Evolutionary conservation across 495 filamentous ascomycete species (phyloP), one percentile per base, ranked within the genome.

Genomic region (Lasiosphaeria ovina): DNA sequence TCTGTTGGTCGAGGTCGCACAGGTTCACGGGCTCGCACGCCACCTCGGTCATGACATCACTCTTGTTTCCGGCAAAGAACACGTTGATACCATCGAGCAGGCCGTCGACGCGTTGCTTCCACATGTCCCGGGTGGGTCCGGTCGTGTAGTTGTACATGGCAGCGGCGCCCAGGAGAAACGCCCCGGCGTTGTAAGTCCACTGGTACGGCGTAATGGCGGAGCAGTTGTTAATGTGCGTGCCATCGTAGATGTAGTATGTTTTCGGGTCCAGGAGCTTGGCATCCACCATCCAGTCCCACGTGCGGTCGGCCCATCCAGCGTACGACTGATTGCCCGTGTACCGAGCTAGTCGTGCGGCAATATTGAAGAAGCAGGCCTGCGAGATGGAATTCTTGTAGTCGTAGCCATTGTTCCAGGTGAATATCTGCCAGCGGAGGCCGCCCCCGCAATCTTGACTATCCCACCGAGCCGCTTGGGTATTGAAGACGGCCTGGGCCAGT

Each of bases 381-480:
- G 85, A 84, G 17, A 89, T 81, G 40, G 84, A 80, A 69, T 92
- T 92, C 69, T 91, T 91, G 72, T 86, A 90, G 58, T 84, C 80
- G 71, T 89, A 94, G 2, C 91, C 92, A 9, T 79, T 85, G 74
- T 92, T 90, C 73, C 87, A 92, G 3, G 83, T 79, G 71, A 83
- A 91, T 47, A 94, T 89, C 76, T 95, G 91, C 91, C 91, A 95
- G 36, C 87, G 79, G 52, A 95, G 74, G 1, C 92, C 91, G 48
- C 91, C 91, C 35, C 81, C 80, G 71, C 91, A 96, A 16, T 81
- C 81, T 6, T 72, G 64, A 2, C 74, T 74, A 58, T 92, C 80
- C 90, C 90, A 93, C 3, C 89, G 78, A 0, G 76, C 72, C 3
- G 82, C 84, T 65, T 90, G 88, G 2, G 84, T 84, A 71, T 93